phyloP scores from a whole-genome alignment of 176 grass and related monocot species.

The Avena sativa region DNA sequence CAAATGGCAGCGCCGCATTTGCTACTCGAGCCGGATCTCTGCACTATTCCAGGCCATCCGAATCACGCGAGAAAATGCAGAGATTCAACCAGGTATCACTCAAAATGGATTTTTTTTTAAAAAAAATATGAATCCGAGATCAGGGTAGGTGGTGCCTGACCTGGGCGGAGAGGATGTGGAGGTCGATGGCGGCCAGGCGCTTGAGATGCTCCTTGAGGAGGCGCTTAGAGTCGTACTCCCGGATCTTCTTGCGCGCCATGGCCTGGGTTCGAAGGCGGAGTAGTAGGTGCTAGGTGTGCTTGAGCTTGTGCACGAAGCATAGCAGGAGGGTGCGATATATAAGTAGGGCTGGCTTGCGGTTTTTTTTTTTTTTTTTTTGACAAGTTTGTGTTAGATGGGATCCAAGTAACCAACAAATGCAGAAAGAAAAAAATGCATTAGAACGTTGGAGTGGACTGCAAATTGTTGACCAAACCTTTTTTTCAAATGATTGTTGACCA shows the following conservation, averaged over 20 bases:
- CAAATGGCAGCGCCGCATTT: background rate
- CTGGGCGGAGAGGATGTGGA: slow-evolving; percentile 88
- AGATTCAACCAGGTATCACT: slow-evolving; percentile 27
- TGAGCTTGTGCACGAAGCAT: background rate
- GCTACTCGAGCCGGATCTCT: background rate
- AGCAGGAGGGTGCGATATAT: background rate
- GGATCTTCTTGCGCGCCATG: slow-evolving; percentile 99
- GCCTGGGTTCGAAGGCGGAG: background rate
- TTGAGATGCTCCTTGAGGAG: slow-evolving; percentile 91
- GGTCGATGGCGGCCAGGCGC: slow-evolving; percentile 79
- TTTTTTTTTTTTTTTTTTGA: too few species aligned
- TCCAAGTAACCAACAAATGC: background rate
- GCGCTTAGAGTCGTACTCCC: slow-evolving; percentile 97
- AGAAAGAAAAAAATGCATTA: too few species aligned
- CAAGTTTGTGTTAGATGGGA: background rate
- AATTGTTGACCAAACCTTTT: too few species aligned
- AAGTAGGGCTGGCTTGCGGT: background rate
- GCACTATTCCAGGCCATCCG: background rate
- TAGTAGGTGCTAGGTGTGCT: background rate
- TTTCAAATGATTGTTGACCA: too few species aligned
- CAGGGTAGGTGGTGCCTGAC: slow-evolving; percentile 29
- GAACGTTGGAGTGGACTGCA: too few species aligned
- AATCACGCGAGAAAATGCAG: background rate
- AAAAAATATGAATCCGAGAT: background rate
- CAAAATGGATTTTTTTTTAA: background rate